A percentile compares a stretch with the other conserved stretches of the same genome.
Evolutionary conservation across 805 yeast genomes (phyloP).

Genomic region (Yarrowia hollandica): DNA sequence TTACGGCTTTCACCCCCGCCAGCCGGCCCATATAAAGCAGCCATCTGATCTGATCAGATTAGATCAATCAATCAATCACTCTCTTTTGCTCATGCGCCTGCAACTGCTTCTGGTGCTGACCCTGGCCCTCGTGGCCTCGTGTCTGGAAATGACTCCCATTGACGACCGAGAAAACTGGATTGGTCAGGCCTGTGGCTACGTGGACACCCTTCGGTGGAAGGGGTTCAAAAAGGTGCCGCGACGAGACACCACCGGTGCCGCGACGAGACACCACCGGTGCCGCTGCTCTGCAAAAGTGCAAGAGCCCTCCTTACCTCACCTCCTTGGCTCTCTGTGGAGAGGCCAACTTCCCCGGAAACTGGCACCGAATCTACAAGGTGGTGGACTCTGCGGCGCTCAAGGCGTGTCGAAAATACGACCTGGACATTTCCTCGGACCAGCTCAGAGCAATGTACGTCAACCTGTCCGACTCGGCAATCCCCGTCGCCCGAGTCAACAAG

Average conservation of each 20-base stretch:
- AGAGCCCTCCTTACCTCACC: not conserved
- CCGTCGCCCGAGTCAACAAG: not conserved
- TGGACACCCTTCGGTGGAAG: not conserved
- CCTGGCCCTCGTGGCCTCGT: not conserved
- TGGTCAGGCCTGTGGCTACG: slow-evolving; percentile 2
- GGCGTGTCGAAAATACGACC: slow-evolving; percentile 1
- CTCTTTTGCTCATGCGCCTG: not conserved
- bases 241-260: not conserved
- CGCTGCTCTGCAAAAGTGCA: slow-evolving; percentile 15
- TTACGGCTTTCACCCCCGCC: not conserved
- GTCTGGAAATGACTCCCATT: not conserved
- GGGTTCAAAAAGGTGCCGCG: slow-evolving; percentile 9
- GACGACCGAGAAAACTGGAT: slow-evolving; percentile 16
- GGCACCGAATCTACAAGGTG: slow-evolving; percentile 13
- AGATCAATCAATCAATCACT: not conserved
- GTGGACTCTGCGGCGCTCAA: not conserved
- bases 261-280: not conserved
- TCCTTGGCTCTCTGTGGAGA: slow-evolving; percentile 14
- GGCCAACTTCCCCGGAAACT: not conserved
- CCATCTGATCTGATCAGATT: not conserved
- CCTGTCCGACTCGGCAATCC: not conserved
- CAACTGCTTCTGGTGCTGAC: not conserved
- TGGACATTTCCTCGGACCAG: not conserved
- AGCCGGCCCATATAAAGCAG: not conserved
- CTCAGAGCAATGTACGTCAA: not conserved